Conservation (phyloP, 768 basidiomycete genomes). For the Cantharellus cinnabarinus region DNA sequence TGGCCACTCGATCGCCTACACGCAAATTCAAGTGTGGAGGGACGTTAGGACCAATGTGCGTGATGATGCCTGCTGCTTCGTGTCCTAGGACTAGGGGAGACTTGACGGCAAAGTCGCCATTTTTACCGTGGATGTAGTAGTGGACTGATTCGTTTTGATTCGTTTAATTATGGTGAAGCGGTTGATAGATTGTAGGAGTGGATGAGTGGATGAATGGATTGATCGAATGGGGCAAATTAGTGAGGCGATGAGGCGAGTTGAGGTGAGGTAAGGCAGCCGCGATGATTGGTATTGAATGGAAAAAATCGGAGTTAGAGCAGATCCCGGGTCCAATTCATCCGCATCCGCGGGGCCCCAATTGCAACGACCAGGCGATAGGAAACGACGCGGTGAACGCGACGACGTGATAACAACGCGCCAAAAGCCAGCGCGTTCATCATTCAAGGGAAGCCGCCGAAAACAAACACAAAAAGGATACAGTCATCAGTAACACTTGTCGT, state of each 20-base stretch:
- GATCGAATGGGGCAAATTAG: neutral
- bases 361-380: too few species aligned
- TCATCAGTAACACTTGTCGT: too few species aligned
- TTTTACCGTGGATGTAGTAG: conserved; percentile 75
- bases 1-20: conserved; percentile 75
- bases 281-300: too few species aligned
- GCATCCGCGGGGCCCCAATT: too few species aligned
- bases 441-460: too few species aligned
- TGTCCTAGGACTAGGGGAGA: conserved; percentile 83
- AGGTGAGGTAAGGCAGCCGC: neutral
- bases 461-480: too few species aligned
- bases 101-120: conserved; percentile 78
- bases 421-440: conserved; percentile 10
- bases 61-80: conserved; percentile 75
- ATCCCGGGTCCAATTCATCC: too few species aligned
- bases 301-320: too few species aligned
- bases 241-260: conserved; percentile 1
- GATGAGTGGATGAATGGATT: neutral
- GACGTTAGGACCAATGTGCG: conserved; percentile 60
- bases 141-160: conserved; percentile 35
- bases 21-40: conserved; percentile 25
- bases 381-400: too few species aligned
- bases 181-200: neutral
- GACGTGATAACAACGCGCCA: conserved; percentile 34
- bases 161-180: neutral